These are phyloP conservation scores for Priceomyces fermenticarens DNA, from an alignment of 805 yeast genomes.

Conservation along the genomic window DNA sequence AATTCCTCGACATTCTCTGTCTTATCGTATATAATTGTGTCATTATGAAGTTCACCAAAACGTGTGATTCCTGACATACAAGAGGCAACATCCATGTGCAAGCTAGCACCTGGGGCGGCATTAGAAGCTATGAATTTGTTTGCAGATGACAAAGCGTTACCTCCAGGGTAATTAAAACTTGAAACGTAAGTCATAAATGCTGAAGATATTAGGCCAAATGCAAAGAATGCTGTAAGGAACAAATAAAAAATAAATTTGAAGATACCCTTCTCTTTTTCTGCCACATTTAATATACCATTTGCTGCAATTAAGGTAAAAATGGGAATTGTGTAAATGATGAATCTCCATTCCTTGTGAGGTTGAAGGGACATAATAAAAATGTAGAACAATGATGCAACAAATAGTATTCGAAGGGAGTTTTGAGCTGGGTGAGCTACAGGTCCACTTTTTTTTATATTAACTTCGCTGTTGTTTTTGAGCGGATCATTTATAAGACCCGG, in stretches of 20 bases:
- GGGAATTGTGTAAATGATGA: slow-evolving; percentile 75
- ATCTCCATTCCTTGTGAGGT: slow-evolving; percentile 95
- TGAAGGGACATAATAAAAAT: slow-evolving; percentile 70
- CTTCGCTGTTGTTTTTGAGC: slow-evolving; percentile 12
- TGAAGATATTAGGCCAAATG: slow-evolving; percentile 35
- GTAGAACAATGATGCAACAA: slow-evolving; percentile 51
- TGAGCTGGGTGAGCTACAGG: slow-evolving; percentile 24
- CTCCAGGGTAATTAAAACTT: slow-evolving; percentile 85
- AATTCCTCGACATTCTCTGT: slow-evolving; percentile 54
- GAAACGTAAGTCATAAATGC: slow-evolving; percentile 59
- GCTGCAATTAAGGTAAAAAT: slow-evolving; percentile 63
- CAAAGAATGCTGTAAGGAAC: slow-evolving; percentile 8
- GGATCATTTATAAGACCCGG: slow-evolving; percentile 44
- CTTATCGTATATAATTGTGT: slow-evolving; percentile 59
- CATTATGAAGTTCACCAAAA: slow-evolving; percentile 59
- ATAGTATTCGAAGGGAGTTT: slow-evolving; percentile 42
- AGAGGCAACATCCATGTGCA: slow-evolving; percentile 76
- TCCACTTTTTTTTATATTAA: slow-evolving; percentile 13
- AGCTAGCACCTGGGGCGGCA: slow-evolving; percentile 20
- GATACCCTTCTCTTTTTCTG: slow-evolving; percentile 15
- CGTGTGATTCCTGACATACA: slow-evolving; percentile 86
- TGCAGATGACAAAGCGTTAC: slow-evolving; percentile 58
- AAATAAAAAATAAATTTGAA: slow-evolving; percentile 25
- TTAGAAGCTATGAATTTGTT: slow-evolving; percentile 39
- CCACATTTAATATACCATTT: slow-evolving; percentile 45